A percentile compares a stretch with the other conserved stretches of the same genome.
Evolutionary conservation across 2,329 filamentous ascomycete species (phyloP).

Genomic region (Fusarium veterinarium): DNA sequence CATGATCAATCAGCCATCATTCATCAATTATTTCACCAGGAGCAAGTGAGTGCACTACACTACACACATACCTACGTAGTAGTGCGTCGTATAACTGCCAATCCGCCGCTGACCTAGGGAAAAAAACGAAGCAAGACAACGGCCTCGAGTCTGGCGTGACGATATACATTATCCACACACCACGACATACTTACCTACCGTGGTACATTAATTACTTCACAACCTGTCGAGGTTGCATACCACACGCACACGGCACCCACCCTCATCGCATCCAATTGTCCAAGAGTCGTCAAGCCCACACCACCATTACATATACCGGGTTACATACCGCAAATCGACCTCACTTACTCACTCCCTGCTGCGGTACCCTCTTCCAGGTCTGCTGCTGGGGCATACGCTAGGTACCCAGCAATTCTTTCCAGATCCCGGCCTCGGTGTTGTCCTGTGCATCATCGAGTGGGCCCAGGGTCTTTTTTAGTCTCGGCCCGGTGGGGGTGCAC

Average conservation of each 20-base stretch:
- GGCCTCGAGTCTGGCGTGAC: conserved; percentile 29
- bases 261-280: not conserved
- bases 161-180: conserved; percentile 10
- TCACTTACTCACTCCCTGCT: conserved; percentile 9
- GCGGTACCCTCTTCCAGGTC: conserved; percentile 19
- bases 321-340: conserved; percentile 30
- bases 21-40: conserved; percentile 3
- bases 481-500: conserved; percentile 10
- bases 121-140: conserved; percentile 33
- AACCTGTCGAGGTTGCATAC: conserved; percentile 1
- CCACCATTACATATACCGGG: conserved; percentile 20
- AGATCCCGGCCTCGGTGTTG: conserved; percentile 21
- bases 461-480: conserved; percentile 23
- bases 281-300: conserved; percentile 20
- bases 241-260: not conserved
- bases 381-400: conserved; percentile 8
- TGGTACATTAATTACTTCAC: conserved; percentile 3
- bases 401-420: conserved; percentile 8
- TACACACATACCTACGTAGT: conserved; percentile 2
- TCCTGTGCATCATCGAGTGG: conserved; percentile 37
- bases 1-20: conserved; percentile 34
- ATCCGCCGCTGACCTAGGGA: conserved; percentile 29
- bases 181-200: not conserved
- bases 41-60: conserved; percentile 8
- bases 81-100: not conserved